phyloP scores from a whole-genome alignment of 106 monocot genomes.

The Dioscorea dumetorum region DNA sequence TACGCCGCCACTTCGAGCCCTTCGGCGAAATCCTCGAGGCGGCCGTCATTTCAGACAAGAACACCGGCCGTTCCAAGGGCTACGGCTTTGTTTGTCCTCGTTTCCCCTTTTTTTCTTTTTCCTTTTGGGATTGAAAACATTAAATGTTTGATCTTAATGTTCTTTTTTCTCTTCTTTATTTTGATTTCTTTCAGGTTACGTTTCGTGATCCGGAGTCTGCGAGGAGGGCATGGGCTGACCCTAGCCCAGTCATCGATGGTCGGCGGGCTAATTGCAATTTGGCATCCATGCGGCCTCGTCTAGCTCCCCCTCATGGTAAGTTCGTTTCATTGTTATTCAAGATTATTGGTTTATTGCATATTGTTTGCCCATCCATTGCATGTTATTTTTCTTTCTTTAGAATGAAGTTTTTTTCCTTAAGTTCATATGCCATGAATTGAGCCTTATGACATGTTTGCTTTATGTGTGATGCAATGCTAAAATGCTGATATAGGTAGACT shows the following conservation, averaged over 20 bases:
- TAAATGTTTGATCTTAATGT: not conserved
- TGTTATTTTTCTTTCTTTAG: not conserved
- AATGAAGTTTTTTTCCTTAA: no score
- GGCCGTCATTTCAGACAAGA: conserved; percentile 73
- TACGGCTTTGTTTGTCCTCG: conserved; percentile 41
- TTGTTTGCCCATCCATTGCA: not conserved
- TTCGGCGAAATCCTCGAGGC: conserved; percentile 87
- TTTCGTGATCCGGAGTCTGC: conserved; percentile 49
- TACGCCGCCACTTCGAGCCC: conserved; percentile 61
- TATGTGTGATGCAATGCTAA: no score
- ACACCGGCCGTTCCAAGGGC: conserved; percentile 77
- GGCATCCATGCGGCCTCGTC: conserved; percentile 42
- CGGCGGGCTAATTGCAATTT: conserved; percentile 61
- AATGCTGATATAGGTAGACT: no score
- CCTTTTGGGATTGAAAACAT: not conserved
- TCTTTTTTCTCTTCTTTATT: not conserved
- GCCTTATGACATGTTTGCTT: no score
- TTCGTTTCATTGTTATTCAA: not conserved
- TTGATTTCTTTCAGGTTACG: conserved; percentile 44
- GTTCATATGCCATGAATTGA: no score
- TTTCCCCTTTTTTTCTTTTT: not conserved
- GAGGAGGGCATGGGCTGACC: conserved; percentile 43
- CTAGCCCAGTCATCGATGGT: conserved; percentile 54
- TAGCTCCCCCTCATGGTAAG: conserved; percentile 32
- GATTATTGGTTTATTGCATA: not conserved